A percentile compares a stretch with the other conserved stretches of the same genome.
These are phyloP conservation scores for Paraconiothyrium brasiliense DNA, from an alignment of 2,329 filamentous ascomycete genomes.

Conservation along the genomic window DNA sequence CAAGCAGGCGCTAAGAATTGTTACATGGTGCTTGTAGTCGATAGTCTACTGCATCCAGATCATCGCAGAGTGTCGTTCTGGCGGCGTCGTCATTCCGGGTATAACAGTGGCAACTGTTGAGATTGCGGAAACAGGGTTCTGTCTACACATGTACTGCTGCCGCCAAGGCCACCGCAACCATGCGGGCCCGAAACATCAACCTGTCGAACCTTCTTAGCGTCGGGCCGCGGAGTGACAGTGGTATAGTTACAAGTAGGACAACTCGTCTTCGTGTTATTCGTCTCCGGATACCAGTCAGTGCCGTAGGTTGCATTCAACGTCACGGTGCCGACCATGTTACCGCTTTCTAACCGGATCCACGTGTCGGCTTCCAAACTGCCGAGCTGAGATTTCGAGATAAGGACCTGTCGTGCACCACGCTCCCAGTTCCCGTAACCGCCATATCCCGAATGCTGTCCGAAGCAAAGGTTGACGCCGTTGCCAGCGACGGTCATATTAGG, in stretches of 20 bases:
- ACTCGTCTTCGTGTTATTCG: slow-evolving; percentile 14
- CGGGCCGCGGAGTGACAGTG: slow-evolving; percentile 11
- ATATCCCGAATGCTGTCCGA: slow-evolving; percentile 72
- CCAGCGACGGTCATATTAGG: slow-evolving; percentile 45
- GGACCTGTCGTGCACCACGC: slow-evolving; percentile 65
- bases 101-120: not conserved
- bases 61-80: not conserved
- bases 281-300: slow-evolving; percentile 59
- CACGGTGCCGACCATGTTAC: slow-evolving; percentile 59
- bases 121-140: not conserved
- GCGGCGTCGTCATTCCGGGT: not conserved
- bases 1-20: not conserved
- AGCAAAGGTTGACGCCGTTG: slow-evolving; percentile 60
- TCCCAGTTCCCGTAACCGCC: slow-evolving; percentile 73
- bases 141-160: not conserved
- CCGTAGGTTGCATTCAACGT: slow-evolving; percentile 68
- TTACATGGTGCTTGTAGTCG: not conserved
- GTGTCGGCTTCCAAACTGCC: slow-evolving; percentile 57
- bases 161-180: not conserved
- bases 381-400: slow-evolving; percentile 55
- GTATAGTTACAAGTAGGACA: slow-evolving; percentile 19
- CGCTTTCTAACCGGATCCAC: slow-evolving; percentile 68
- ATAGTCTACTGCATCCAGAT: not conserved
- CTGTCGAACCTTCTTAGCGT: slow-evolving; percentile 9
- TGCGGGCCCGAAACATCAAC: slow-evolving; percentile 7